Percentiles rank a stretch among this genome's conserved stretches.
Conservation (phyloP, 345 rosid species). For the Moringa oleifera region DNA sequence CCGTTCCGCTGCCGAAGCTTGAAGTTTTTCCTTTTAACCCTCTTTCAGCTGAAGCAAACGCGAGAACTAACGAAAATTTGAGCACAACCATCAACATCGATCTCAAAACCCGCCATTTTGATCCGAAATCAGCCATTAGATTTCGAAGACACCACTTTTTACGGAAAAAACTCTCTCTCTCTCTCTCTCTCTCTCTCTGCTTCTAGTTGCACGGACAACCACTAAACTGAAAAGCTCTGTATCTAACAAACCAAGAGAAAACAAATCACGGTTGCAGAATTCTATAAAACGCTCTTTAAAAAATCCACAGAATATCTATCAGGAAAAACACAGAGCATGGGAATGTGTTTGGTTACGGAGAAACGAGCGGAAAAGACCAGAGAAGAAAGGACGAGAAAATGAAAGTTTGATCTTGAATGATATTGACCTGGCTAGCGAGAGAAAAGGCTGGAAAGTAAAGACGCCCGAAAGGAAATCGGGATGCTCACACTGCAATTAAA, state of each 20-base stretch:
- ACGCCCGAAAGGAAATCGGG: too few relatives aligned
- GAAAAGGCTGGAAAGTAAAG: too few relatives aligned
- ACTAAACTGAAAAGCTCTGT: neutral
- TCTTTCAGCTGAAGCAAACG: slow-evolving; percentile 53
- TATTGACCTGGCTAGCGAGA: too few relatives aligned
- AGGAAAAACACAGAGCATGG: neutral
- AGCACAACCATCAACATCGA: slow-evolving; percentile 23
- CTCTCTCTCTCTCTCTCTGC: neutral
- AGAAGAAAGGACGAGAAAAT: neutral
- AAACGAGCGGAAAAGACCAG: neutral
- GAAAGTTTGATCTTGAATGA: too few relatives aligned
- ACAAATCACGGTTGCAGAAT: too few relatives aligned
- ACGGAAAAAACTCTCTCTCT: too few relatives aligned
- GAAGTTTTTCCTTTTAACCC: slow-evolving; percentile 25
- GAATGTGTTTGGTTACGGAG: neutral
- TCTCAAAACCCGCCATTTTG: slow-evolving; percentile 34
- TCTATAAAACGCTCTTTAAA: too few relatives aligned
- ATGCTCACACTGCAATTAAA: too few relatives aligned
- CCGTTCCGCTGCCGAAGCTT: slow-evolving; percentile 3
- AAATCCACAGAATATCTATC: too few relatives aligned
- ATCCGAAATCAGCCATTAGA: slow-evolving; percentile 40
- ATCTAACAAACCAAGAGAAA: neutral
- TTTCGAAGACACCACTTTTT: neutral
- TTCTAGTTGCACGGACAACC: neutral
- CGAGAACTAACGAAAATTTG: slow-evolving; percentile 38